These are phyloP conservation scores for Clarireedia homoeocarpa DNA, from an alignment of 2,329 filamentous ascomycete species.

Conservation along the genomic window DNA sequence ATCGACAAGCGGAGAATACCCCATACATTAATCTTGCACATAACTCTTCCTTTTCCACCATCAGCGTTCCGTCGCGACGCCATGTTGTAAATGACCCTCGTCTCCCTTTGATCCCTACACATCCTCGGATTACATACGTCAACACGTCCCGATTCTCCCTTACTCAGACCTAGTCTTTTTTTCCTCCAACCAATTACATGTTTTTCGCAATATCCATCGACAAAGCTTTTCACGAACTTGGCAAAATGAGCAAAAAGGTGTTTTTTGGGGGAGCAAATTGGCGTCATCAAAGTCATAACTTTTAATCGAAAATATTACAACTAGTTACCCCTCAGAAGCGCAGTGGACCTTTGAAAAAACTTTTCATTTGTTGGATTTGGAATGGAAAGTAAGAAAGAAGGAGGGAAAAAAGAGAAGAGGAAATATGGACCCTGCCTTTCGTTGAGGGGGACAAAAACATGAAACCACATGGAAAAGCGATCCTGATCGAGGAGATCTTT, in stretches of 20 bases:
- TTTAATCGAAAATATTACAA: not conserved
- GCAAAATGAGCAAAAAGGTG: no score
- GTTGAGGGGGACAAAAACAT: not conserved
- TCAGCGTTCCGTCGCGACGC: slow-evolving; percentile 1
- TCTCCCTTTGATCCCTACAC: not conserved
- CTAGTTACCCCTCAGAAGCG: not conserved
- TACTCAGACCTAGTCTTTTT: not conserved
- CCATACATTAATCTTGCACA: slow-evolving; percentile 9
- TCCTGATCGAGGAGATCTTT: not conserved
- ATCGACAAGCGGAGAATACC: slow-evolving; percentile 7
- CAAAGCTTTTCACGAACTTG: no score
- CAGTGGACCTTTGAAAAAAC: not conserved
- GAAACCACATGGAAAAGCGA: not conserved
- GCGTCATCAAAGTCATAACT: no score
- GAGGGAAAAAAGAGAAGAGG: no score
- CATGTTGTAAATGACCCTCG: slow-evolving; percentile 7
- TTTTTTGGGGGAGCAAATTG: no score
- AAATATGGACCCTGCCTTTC: not conserved
- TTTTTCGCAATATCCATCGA: not conserved
- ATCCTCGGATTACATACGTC: slow-evolving; percentile 1
- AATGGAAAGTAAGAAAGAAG: not conserved
- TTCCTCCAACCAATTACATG: not conserved
- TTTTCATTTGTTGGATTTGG: not conserved
- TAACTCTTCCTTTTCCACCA: slow-evolving; percentile 2
- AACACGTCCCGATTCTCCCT: not conserved